phyloP scores from a whole-genome alignment of 2,329 filamentous ascomycete species.

The Aspergillus arachidicola region DNA sequence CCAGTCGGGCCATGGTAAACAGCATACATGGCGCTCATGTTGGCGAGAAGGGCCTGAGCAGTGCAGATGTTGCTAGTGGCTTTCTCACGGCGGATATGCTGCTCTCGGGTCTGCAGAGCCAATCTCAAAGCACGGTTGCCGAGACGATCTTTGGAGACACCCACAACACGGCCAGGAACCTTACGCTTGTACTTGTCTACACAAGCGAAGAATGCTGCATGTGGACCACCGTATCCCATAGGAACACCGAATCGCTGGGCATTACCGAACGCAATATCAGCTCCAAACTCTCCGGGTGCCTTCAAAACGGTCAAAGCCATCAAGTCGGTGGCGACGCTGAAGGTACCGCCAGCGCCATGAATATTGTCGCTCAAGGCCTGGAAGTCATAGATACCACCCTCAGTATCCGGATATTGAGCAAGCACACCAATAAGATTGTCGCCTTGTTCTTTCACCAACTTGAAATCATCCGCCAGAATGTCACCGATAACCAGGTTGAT shows the following conservation, averaged over 20 bases:
- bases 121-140: conserved; percentile 80
- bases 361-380: conserved; percentile 72
- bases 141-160: conserved; percentile 85
- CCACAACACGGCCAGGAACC: conserved; percentile 87
- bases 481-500: conserved; percentile 77
- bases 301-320: conserved; percentile 84
- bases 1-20: conserved; percentile 89
- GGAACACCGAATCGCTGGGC: conserved; percentile 91
- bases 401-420: conserved; percentile 92
- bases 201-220: conserved; percentile 94
- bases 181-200: conserved; percentile 91
- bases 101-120: conserved; percentile 88
- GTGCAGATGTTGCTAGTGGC: conserved; percentile 98
- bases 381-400: conserved; percentile 78
- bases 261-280: conserved; percentile 92
- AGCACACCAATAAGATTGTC: conserved; percentile 85
- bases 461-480: conserved; percentile 65
- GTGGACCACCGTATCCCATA: conserved; percentile 89
- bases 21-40: conserved; percentile 94
- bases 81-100: conserved; percentile 95
- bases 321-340: conserved; percentile 87
- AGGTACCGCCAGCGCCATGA: conserved; percentile 74
- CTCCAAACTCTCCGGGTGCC: conserved; percentile 90
- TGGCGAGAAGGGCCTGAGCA: conserved; percentile 87
- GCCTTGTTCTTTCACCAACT: conserved; percentile 71